phyloP scores from a whole-genome alignment of 257 asterid genomes.

The Buddleja alternifolia region DNA sequence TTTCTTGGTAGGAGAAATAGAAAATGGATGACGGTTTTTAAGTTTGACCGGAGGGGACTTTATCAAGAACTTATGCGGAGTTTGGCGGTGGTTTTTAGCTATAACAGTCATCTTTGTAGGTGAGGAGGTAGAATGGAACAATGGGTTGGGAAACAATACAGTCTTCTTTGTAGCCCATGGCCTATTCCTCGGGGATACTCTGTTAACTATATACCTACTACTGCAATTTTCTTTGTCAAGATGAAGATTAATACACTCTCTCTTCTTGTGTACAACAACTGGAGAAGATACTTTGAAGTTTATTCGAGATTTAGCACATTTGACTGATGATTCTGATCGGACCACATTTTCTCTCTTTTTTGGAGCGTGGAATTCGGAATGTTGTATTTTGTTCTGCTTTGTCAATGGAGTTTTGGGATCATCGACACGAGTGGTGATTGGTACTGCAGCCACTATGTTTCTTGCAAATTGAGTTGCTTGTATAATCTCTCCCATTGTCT shows the following conservation, averaged over 20 bases:
- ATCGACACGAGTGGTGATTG: slow-evolving; percentile 37
- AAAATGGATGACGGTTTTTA: too few species aligned
- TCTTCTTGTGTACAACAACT: slow-evolving; percentile 33
- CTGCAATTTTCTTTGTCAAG: slow-evolving; percentile 72
- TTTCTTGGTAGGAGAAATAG: too few species aligned
- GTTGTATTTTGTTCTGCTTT: slow-evolving; percentile 40
- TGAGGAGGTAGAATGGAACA: too few species aligned
- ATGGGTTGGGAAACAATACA: too few species aligned
- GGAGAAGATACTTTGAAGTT: slow-evolving; percentile 79
- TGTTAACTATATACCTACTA: slow-evolving; percentile 65
- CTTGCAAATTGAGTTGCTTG: slow-evolving; percentile 78
- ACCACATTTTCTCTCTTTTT: slow-evolving; percentile 76
- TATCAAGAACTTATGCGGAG: too few species aligned
- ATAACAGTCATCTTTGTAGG: too few species aligned
- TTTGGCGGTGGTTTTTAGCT: too few species aligned
- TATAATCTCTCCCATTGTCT: slow-evolving; percentile 75
- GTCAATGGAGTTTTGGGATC: slow-evolving; percentile 81
- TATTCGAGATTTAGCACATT: slow-evolving; percentile 70
- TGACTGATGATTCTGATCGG: slow-evolving; percentile 40
- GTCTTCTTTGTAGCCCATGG: too few species aligned
- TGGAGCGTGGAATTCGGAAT: slow-evolving; percentile 51
- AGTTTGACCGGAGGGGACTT: too few species aligned
- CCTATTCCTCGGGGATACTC: too few species aligned
- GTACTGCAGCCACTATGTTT: slow-evolving; percentile 55
- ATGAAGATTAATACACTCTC: too few species aligned